Evolutionary conservation across 768 basidiomycete genomes (phyloP).

Genomic region (Suillus hirtellus): DNA sequence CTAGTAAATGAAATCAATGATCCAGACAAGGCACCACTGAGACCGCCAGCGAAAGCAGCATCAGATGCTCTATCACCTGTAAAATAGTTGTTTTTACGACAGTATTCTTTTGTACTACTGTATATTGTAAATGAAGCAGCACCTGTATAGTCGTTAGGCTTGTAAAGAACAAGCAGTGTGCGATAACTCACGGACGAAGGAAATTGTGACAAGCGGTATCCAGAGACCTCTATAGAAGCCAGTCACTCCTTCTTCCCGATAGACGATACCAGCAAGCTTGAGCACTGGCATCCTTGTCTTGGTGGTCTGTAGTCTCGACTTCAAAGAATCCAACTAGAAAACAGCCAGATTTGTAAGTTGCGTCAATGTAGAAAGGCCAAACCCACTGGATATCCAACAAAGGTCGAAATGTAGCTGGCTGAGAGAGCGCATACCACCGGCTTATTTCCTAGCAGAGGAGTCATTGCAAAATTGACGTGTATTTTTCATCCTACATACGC

Average conservation of each 20-base stretch:
- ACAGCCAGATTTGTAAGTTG: slow-evolving; percentile 2
- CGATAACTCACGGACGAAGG: slow-evolving; percentile 82
- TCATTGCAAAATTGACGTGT: slow-evolving; percentile 5
- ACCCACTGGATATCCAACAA: slow-evolving; percentile 84
- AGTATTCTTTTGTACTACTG: slow-evolving; percentile 76
- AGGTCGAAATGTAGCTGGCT: slow-evolving; percentile 89
- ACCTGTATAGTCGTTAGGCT: slow-evolving; percentile 43
- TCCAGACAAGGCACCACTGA: slow-evolving; percentile 87
- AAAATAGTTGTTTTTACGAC: slow-evolving; percentile 59
- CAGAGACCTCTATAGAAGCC: slow-evolving; percentile 91
- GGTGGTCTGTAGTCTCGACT: slow-evolving; percentile 88
- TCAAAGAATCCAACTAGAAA: slow-evolving; percentile 84
- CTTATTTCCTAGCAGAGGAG: slow-evolving; percentile 62
- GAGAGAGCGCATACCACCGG: slow-evolving; percentile 88
- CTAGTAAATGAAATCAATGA: slow-evolving; percentile 87
- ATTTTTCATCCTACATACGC: slow-evolving; percentile 43
- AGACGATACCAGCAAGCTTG: slow-evolving; percentile 68
- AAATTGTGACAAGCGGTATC: slow-evolving; percentile 94
- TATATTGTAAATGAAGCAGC: slow-evolving; percentile 93
- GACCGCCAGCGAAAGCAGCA: slow-evolving; percentile 74
- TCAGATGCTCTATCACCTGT: slow-evolving; percentile 60
- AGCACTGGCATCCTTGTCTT: slow-evolving; percentile 74
- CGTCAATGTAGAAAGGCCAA: background rate
- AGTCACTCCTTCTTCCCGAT: slow-evolving; percentile 80
- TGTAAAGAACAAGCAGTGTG: slow-evolving; percentile 10